Base-by-base conservation (phyloP, 805 yeast species). In the Cyberlindnera nakhonratchasimensis region DNA sequence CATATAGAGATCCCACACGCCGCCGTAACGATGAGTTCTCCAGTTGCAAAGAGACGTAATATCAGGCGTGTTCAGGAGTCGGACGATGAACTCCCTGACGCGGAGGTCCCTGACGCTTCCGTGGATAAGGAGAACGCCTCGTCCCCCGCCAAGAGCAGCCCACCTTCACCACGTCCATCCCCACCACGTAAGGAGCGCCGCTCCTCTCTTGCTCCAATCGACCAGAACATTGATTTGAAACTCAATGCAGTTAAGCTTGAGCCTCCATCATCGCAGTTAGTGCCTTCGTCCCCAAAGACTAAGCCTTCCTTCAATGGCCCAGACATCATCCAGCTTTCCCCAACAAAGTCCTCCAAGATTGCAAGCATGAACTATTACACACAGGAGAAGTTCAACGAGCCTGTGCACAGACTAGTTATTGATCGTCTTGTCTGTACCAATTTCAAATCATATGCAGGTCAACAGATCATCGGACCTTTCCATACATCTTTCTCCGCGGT, bases 381-480 rank as follows among this genome's bases (percentile, higher is more conserved):
- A 45, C 51, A 57, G 45, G 50, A 39, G 42, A 60, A 51, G 42
- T 45, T 32, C 34, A 50, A 29, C 20, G 71, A 66, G 52, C 74
- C 80, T 20, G 40, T 53, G 4, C 53, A 58, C n/a, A 69, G 99
- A 36, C 63, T 93, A 20, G 93, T 87, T 6, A 90, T 93, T 34
- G 69, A 80, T 34, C 78, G 79, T 51, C 64, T 93, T 21, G 83
- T 82, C 1, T 70, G 95, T 31, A 80, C 82, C 2, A 85, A 93
- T 60, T 93, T 93, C 75, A 93, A 93, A 60, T 89, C 97, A 0
- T 93, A 93, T 60, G 98, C 97, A 1, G 99, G 99, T 0, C 68
- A 74, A 14, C 98, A 93, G 65, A 77, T 78, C 6, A 86, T 93
- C 38, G 99, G 99, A 0, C 99, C 99, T 0, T 93, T 93, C 63